A percentile compares a stretch with the other conserved stretches of the same genome.
These are phyloP conservation scores for Phytopythium kandeliae DNA, from an alignment of 352 stramenopile genomes.

Conservation along the genomic window DNA sequence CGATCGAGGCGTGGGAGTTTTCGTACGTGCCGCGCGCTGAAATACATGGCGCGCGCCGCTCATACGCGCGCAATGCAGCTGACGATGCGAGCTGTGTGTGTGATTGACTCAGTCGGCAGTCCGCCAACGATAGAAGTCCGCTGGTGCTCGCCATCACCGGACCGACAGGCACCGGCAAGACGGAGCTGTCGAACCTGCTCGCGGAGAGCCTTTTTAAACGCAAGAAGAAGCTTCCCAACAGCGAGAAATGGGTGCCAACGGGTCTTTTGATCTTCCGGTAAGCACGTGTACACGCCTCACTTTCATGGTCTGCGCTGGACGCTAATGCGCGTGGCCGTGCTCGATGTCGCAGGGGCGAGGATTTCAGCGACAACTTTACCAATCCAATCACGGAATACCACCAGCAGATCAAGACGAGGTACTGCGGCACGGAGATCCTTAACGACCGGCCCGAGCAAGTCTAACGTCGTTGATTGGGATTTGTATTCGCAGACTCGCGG, in stretches of 20 bases:
- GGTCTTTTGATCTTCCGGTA: conserved; percentile 79
- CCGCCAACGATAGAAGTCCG: conserved; percentile 53
- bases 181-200: conserved; percentile 82
- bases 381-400: conserved; percentile 83
- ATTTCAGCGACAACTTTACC: conserved; percentile 81
- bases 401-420: conserved; percentile 79
- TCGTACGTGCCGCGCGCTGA: conserved; percentile 28
- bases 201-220: conserved; percentile 80
- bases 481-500: conserved; percentile 40
- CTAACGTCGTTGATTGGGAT: too few relatives aligned
- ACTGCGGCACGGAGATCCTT: too few relatives aligned
- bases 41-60: too few relatives aligned
- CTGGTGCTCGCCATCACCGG: conserved; percentile 87
- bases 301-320: too few relatives aligned
- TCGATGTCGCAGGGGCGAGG: conserved; percentile 47
- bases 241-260: conserved; percentile 54
- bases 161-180: conserved; percentile 89
- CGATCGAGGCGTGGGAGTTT: conserved; percentile 81
- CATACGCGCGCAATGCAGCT: too few relatives aligned
- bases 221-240: conserved; percentile 64
- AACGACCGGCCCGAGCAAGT: too few relatives aligned
- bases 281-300: too few relatives aligned
- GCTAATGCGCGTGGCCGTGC: too few relatives aligned
- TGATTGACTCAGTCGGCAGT: conserved; percentile 48
- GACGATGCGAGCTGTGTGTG: not conserved